A percentile compares a stretch with the other conserved stretches of the same genome.
phyloP scores from a whole-genome alignment of 192 early-diverging fungal genomes.

The Chytriomyces hyalinus region DNA sequence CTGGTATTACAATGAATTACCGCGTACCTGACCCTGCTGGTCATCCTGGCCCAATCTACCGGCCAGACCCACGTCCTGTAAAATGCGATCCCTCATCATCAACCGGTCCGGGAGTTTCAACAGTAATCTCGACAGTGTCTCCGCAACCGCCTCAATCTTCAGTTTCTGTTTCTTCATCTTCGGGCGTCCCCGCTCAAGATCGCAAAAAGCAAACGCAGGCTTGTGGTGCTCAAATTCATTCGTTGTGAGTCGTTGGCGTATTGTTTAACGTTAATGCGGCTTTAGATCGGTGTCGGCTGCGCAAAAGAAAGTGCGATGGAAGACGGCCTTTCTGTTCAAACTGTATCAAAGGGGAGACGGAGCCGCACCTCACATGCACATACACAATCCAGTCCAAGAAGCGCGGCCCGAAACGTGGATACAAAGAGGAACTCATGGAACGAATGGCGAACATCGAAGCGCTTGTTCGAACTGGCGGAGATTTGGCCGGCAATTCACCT shows the following conservation, averaged over 20 bases:
- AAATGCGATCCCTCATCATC: background rate
- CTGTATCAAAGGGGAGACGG: conserved; percentile 39
- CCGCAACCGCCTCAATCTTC: background rate
- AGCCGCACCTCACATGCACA: conserved; percentile 11
- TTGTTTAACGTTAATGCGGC: background rate
- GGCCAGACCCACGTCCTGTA: no score
- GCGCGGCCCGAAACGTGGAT: conserved; percentile 32
- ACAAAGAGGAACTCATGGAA: conserved; percentile 28
- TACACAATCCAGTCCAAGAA: conserved; percentile 33
- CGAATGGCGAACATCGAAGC: conserved; percentile 34
- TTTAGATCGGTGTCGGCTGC: conserved; percentile 53
- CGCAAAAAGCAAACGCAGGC: conserved; percentile 31
- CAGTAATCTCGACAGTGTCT: background rate
- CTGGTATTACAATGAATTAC: no score
- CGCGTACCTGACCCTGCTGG: no score
- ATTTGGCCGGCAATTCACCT: background rate
- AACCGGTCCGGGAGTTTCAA: background rate
- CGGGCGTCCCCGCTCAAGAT: background rate
- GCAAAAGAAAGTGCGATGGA: conserved; percentile 63
- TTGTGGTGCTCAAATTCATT: conserved; percentile 20
- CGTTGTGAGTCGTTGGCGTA: background rate
- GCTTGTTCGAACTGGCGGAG: conserved; percentile 6
- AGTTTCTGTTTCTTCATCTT: background rate
- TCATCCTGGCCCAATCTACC: no score
- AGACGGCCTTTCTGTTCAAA: conserved; percentile 54